Percentiles rank a stretch among this genome's conserved stretches.
Evolutionary conservation across 2,329 filamentous ascomycete genomes (phyloP).

Genomic region (Ophiostoma himal-ulmi): DNA sequence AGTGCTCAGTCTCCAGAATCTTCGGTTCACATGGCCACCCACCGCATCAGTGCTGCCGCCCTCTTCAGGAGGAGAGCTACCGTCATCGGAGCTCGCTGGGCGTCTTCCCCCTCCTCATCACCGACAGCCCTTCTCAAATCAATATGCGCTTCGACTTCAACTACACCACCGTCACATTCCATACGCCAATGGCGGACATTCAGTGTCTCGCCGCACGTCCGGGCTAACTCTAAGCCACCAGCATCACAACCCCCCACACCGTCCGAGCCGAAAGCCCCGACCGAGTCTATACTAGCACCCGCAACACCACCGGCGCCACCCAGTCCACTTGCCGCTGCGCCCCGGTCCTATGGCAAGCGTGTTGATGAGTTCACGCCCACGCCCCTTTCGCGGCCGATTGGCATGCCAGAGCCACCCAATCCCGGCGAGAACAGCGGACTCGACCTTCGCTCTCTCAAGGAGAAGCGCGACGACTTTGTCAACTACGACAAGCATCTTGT

Average conservation of each 20-base stretch:
- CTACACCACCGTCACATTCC: constrained; percentile 33
- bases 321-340: constrained; percentile 49
- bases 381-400: constrained; percentile 68
- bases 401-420: constrained; percentile 66
- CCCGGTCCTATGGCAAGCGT: constrained; percentile 54
- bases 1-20: neutral
- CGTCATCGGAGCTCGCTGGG: constrained; percentile 6
- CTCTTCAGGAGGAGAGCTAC: constrained; percentile 8
- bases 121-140: neutral
- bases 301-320: constrained; percentile 11
- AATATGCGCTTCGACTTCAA: neutral
- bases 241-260: neutral
- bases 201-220: constrained; percentile 13
- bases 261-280: neutral
- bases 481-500: constrained; percentile 79
- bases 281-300: neutral
- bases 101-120: neutral
- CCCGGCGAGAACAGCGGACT: constrained; percentile 77
- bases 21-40: constrained; percentile 12
- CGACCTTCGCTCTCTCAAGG: constrained; percentile 58
- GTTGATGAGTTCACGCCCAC: constrained; percentile 52
- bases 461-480: constrained; percentile 74
- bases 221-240: constrained; percentile 25
- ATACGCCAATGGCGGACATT: constrained; percentile 44
- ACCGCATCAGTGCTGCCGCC: constrained; percentile 6